Percentiles rank a stretch among this genome's conserved stretches.
Conservation (phyloP, 2,329 filamentous ascomycete species). For the Fusarium pininemorale region DNA sequence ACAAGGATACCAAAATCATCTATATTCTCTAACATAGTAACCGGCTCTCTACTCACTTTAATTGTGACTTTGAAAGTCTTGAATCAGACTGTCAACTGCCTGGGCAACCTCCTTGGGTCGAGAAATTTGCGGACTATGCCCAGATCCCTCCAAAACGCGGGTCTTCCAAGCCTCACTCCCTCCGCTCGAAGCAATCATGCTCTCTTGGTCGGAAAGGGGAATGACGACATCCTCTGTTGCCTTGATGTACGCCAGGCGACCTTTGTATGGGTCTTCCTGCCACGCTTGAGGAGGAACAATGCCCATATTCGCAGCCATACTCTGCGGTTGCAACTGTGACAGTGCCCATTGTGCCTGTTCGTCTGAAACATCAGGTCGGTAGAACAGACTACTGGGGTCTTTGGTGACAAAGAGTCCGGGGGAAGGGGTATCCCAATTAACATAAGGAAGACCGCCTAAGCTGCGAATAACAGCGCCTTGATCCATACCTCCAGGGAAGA, state of each 20-base stretch:
- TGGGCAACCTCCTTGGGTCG: not conserved
- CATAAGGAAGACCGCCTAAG: not conserved
- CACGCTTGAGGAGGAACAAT: not conserved
- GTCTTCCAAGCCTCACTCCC: not conserved
- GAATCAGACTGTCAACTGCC: not conserved
- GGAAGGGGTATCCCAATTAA: not conserved
- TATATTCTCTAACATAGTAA: not conserved
- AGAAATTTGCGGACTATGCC: not conserved
- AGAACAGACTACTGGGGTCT: not conserved
- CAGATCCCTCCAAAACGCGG: not conserved
- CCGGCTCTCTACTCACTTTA: rapidly evolving
- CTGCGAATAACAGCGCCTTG: not conserved
- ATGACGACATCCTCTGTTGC: not conserved
- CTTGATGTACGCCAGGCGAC: not conserved
- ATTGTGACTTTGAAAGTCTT: not conserved
- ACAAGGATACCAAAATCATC: rapidly evolving
- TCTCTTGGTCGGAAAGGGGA: not conserved
- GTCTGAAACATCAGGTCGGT: not conserved
- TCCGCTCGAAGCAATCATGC: not conserved
- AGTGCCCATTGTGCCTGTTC: not conserved
- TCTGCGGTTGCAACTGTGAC: not conserved
- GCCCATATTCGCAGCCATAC: not conserved
- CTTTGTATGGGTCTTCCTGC: not conserved
- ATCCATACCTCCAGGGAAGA: not conserved
- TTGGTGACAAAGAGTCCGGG: not conserved